phyloP scores from a whole-genome alignment of 192 early-diverging fungal genomes.

The Tieghemiomyces parasiticus region DNA sequence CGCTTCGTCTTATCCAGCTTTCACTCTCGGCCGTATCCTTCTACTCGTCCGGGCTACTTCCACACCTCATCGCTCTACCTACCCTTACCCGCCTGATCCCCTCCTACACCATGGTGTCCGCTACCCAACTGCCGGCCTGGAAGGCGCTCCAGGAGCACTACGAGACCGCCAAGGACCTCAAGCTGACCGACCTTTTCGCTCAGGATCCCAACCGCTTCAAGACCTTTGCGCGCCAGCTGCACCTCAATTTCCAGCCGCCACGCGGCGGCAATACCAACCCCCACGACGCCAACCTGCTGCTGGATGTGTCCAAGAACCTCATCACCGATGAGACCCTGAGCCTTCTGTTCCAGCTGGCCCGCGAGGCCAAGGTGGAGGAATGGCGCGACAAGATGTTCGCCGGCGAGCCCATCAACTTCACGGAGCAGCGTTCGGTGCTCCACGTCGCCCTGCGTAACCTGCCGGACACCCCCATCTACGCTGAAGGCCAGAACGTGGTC shows the following conservation, averaged over 20 bases:
- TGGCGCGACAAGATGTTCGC: conserved; percentile 87
- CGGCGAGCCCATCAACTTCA: conserved; percentile 95
- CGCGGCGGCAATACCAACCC: conserved; percentile 37
- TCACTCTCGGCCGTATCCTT: too few relatives aligned
- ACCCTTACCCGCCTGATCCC: conserved; percentile 9
- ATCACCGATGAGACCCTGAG: conserved; percentile 66
- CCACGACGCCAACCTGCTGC: conserved; percentile 44
- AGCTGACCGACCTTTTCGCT: conserved; percentile 69
- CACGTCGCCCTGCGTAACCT: conserved; percentile 89
- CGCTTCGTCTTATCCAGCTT: too few relatives aligned
- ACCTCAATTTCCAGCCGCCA: conserved; percentile 21
- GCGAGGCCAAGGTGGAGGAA: conserved; percentile 70
- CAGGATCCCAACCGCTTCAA: conserved; percentile 63
- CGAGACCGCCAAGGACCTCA: conserved; percentile 54
- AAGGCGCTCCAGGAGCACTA: conserved; percentile 82
- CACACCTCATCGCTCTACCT: too few relatives aligned
- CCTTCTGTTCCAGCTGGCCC: conserved; percentile 65
- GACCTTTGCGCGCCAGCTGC: conserved; percentile 59
- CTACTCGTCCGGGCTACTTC: too few relatives aligned
- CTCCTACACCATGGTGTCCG: conserved; percentile 41
- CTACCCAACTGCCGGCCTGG: conserved; percentile 69
- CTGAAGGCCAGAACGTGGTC: conserved; percentile 83
- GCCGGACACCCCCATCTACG: conserved; percentile 68
- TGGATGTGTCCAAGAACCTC: conserved; percentile 97
- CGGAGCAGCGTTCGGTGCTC: conserved; percentile 89